Base-by-base conservation (phyloP, 208 protist species). In the Acanthamoeba healyi region DNA sequence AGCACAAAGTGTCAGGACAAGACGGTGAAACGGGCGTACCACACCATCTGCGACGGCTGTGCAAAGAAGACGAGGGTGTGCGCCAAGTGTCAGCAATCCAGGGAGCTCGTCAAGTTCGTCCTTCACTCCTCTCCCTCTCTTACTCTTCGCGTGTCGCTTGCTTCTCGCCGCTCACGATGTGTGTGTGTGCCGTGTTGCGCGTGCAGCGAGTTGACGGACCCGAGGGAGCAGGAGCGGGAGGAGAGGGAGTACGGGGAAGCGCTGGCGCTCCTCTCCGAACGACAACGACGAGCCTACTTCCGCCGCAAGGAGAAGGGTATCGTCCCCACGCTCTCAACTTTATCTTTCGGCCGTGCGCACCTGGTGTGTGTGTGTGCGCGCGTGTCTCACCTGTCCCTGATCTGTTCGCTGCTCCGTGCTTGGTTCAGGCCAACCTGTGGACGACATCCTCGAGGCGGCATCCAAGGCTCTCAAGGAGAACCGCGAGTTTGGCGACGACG, bases 1-100 rank as follows among this genome's bases (percentile, higher is more conserved):
- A 97, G 96, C 92, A 61, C 34, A 14, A 36, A 49, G 54, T 97
- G 97, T 58, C 26, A 91, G 34, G 82, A 97, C 42, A 96, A 95
- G 72, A 93, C 63, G 10, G 74, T 98, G 15, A 96, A 72, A 44
- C 91, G 86, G 88, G 97, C 97, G 19, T 98, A 98, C 86, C 97
- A 98, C 81, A 81, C 89, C 26, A n/a, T 96, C 3, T 97, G 97
- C 94, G 94, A 97, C 38, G 34, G 49, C 0, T 98, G 97, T 54
- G 95, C 96, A 19, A 22, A 38, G 2, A 72, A 95, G 29, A 7
- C 38, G 9, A n/a, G 90, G 15, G 92, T 97, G 22, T 98, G 97
- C 94, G 97, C 96, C 26, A 98, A 98, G 84, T 98, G 97, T 32
- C 22, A 81, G 38, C 49, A 97, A 49, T 19, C 54, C 32, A 95